Conservation (phyloP, 2,329 filamentous ascomycete species). For the Penicillium sp. region DNA sequence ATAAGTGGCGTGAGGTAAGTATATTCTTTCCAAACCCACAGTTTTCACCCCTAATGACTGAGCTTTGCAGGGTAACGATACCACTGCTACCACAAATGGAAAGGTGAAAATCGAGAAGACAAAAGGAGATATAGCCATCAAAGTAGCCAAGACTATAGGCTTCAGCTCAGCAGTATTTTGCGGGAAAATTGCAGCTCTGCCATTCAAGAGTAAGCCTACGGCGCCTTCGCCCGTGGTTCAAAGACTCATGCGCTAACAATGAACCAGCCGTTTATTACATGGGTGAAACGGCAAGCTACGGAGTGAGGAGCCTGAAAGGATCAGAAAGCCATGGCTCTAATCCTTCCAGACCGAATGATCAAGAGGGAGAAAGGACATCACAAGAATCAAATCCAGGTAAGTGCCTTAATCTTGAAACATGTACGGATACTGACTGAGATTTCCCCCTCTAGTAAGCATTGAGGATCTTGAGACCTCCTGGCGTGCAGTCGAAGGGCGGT, state of each 20-base stretch:
- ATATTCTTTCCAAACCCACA: neutral
- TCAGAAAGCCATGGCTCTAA: too few species aligned
- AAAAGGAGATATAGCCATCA: neutral
- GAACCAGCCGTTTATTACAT: constrained; percentile 8
- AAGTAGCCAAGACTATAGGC: neutral
- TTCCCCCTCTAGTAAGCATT: too few species aligned
- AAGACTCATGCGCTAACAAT: neutral
- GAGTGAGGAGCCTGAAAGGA: neutral
- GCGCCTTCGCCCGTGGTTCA: too few species aligned
- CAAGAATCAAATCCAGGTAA: too few species aligned
- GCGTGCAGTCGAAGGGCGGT: too few species aligned
- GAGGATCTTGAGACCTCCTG: too few species aligned
- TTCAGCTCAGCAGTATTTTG: constrained; percentile 5
- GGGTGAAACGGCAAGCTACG: constrained; percentile 8
- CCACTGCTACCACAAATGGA: neutral
- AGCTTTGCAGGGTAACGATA: neutral
- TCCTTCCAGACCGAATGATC: too few species aligned
- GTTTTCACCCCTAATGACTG: neutral
- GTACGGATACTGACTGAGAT: too few species aligned
- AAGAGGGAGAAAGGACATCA: too few species aligned
- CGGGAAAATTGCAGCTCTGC: constrained; percentile 7
- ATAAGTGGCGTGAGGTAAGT: neutral
- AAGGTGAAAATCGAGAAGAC: neutral
- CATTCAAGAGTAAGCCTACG: constrained; percentile 5
- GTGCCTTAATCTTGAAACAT: too few species aligned